Percentiles rank a stretch among this genome's conserved stretches.
These are phyloP conservation scores for Calcarisporium arbuscula DNA, from an alignment of 2,329 filamentous ascomycete genomes.

Conservation along the genomic window DNA sequence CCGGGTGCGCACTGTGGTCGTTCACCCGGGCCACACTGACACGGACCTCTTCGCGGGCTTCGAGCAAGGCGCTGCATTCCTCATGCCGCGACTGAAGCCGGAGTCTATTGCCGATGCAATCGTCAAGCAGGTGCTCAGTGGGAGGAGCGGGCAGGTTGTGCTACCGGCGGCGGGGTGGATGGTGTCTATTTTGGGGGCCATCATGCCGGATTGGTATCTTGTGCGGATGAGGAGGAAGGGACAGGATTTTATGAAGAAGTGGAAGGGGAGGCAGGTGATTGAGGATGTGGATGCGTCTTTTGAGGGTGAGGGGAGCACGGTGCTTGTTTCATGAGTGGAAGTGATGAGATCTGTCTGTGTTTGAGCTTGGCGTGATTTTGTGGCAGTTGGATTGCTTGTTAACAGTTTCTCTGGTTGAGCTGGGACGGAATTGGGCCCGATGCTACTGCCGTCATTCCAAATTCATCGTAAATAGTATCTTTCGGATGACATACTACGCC, in stretches of 20 bases:
- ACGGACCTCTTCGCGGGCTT: slow-evolving; percentile 37
- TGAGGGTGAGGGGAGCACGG: slow-evolving; percentile 23
- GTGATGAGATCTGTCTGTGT: not conserved
- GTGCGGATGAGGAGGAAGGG: slow-evolving; percentile 39
- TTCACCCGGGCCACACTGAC: slow-evolving; percentile 45
- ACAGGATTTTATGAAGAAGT: slow-evolving; percentile 35
- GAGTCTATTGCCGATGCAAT: slow-evolving; percentile 40
- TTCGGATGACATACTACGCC: too few relatives aligned
- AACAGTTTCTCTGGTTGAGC: too few relatives aligned
- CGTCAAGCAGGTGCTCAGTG: slow-evolving; percentile 41
- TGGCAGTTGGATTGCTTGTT: too few relatives aligned
- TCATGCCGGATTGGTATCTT: slow-evolving; percentile 64
- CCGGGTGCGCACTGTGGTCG: slow-evolving; percentile 58
- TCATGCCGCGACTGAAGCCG: slow-evolving; percentile 28
- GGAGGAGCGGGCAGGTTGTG: slow-evolving; percentile 41
- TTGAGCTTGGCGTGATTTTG: too few relatives aligned
- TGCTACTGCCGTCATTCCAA: too few relatives aligned
- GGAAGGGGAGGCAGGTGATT: slow-evolving; percentile 41
- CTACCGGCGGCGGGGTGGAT: slow-evolving; percentile 39
- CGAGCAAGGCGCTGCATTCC: slow-evolving; percentile 43
- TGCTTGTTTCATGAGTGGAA: slow-evolving; percentile 11
- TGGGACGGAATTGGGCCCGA: too few relatives aligned
- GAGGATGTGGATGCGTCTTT: slow-evolving; percentile 35
- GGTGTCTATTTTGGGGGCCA: slow-evolving; percentile 41
- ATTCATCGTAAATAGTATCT: too few relatives aligned